Conservation (phyloP, 2,329 filamentous ascomycete genomes). For the Keithomyces neogunnii region DNA sequence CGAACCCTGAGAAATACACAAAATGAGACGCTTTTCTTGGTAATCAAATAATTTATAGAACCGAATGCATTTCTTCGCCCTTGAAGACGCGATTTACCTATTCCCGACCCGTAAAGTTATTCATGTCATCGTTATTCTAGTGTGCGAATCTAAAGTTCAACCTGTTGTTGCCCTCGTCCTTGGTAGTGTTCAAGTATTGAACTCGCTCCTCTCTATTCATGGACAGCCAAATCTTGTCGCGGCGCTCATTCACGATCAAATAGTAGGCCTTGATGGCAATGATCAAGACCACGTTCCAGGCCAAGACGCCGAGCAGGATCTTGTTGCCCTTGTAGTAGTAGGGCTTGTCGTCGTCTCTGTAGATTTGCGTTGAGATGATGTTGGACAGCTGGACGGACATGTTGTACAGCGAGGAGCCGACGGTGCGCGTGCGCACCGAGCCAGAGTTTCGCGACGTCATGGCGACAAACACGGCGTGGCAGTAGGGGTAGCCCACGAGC, state of each 20-base stretch:
- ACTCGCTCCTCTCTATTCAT: constrained; percentile 33
- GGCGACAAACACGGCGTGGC: constrained; percentile 39
- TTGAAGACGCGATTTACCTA: no score
- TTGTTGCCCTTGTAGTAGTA: constrained; percentile 36
- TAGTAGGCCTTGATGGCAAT: constrained; percentile 44
- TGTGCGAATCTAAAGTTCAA: constrained; percentile 34
- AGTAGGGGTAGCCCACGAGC: constrained; percentile 24
- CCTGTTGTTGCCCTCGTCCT: constrained; percentile 35
- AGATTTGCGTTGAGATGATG: constrained; percentile 27
- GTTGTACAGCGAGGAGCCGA: constrained; percentile 51
- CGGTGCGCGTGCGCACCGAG: constrained; percentile 48
- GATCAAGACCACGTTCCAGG: constrained; percentile 40
- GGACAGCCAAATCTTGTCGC: constrained; percentile 35
- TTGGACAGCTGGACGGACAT: constrained; percentile 25
- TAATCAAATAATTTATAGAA: no score
- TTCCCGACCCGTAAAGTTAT: no score
- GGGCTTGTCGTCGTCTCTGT: constrained; percentile 27
- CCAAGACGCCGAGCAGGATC: constrained; percentile 37
- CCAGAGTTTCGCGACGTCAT: constrained; percentile 51
- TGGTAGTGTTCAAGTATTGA: constrained; percentile 26
- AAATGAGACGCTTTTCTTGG: no score
- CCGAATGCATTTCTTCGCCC: no score
- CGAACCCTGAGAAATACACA: no score
- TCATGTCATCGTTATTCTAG: constrained; percentile 11
- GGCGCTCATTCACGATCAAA: constrained; percentile 34